These are phyloP conservation scores for Fomitopsis pinicola DNA, from an alignment of 1,284 basidiomycete species.

Conservation along the genomic window DNA sequence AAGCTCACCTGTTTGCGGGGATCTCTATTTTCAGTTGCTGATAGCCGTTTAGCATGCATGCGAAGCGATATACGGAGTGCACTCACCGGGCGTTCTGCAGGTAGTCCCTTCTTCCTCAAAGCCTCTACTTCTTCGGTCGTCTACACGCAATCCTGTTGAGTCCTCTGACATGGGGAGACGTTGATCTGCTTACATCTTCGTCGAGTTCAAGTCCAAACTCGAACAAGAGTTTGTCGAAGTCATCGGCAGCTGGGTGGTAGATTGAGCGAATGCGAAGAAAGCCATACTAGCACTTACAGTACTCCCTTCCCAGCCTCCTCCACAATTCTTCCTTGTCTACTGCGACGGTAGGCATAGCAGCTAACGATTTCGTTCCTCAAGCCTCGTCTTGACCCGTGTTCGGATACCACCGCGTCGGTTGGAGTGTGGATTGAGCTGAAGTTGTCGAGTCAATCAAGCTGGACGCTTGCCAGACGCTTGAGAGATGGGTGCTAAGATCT, in stretches of 20 bases:
- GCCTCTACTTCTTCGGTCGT: conserved; percentile 88
- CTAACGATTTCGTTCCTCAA: neutral
- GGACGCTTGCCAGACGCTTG: neutral
- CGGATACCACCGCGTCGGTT: neutral
- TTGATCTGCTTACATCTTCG: conserved; percentile 76
- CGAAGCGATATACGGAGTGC: neutral
- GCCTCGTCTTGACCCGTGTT: neutral
- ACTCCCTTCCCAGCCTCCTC: conserved; percentile 80
- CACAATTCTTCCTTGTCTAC: conserved; percentile 96
- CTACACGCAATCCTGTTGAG: conserved; percentile 33
- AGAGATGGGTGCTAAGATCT: neutral
- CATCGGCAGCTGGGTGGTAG: conserved; percentile 67
- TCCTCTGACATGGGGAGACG: neutral
- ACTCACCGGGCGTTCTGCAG: conserved; percentile 77
- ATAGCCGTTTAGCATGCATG: neutral
- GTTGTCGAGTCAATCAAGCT: neutral
- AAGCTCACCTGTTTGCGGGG: conserved; percentile 82
- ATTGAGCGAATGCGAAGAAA: neutral
- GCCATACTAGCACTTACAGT: conserved; percentile 51
- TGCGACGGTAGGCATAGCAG: conserved; percentile 85
- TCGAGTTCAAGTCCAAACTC: conserved; percentile 98
- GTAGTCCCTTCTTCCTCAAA: conserved; percentile 76
- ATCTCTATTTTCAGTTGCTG: conserved; percentile 98
- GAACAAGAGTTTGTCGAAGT: conserved; percentile 95
- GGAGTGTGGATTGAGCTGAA: neutral